phyloP scores from a whole-genome alignment of 1,284 basidiomycete species.

The Pseudomicrostroma phylloplanum region DNA sequence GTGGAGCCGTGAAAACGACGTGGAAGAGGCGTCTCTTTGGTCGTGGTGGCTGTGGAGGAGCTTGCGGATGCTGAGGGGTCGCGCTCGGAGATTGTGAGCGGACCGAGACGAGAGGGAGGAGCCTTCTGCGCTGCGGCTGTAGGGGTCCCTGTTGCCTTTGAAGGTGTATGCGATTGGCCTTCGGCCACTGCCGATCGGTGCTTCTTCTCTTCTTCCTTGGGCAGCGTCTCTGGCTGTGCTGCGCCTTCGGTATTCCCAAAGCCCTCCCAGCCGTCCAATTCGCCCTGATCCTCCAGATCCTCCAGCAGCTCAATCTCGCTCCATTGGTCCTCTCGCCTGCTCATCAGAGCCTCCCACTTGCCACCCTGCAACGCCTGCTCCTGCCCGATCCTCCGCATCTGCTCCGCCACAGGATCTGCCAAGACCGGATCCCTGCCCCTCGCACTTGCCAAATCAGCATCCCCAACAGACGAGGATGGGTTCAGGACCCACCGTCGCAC shows the following conservation, averaged over 20 bases:
- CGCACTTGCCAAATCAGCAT: background rate
- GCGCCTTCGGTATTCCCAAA: background rate
- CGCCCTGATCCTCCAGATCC: background rate
- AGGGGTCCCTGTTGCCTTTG: too few species aligned
- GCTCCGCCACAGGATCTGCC: background rate
- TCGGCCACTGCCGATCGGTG: too few species aligned
- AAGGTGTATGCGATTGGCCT: too few species aligned
- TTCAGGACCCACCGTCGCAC: background rate
- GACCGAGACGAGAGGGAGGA: too few species aligned
- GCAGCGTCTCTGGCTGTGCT: too few species aligned
- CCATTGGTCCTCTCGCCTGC: background rate
- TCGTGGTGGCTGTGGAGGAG: too few species aligned
- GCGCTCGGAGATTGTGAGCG: too few species aligned
- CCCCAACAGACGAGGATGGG: background rate
- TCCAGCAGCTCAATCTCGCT: background rate
- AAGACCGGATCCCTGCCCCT: background rate
- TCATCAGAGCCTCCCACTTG: constrained; percentile 2
- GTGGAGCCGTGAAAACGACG: too few species aligned
- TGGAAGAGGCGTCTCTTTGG: too few species aligned
- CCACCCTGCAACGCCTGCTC: background rate
- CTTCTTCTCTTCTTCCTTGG: too few species aligned
- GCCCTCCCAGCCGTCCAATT: background rate
- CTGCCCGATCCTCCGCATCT: background rate
- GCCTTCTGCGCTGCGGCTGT: too few species aligned
- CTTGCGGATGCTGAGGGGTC: too few species aligned